Evolutionary conservation across 169 alveolate genomes (phyloP), one percentile per base, ranked within the genome.

Genomic region (Plasmodium chabaudi): DNA sequence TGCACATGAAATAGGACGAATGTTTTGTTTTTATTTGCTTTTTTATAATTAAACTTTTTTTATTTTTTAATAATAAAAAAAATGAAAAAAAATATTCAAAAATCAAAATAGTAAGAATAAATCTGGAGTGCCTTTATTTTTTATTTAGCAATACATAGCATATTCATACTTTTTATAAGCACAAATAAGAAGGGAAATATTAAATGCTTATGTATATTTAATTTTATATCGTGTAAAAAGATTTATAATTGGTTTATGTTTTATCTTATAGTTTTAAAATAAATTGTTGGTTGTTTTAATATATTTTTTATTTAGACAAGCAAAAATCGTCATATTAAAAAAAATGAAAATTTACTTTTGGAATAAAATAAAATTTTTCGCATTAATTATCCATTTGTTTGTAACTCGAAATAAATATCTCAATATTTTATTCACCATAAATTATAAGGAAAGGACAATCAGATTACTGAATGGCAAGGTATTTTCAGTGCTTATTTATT

Each of bases 1-100:
- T 57, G 69, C 59, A 44, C 59, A 72, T 46, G 59, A 53, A 72
- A 72, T 56, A 56, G 87, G 34, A 72, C 87, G 59, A 71, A 56
- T 57, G 49, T 15, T 71, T 53, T 51, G 70, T 61, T 72, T 17
- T 72, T 23, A 57, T 72, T 72, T 72, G 87, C 59, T 72, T 15
- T 15, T 34, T 7, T 27, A 47, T 23, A 19, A 34, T 15, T 49
- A 23, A 72, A 44, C 44, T 3, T 34, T 34, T 34, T 61, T 61
- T 15, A 72, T 25, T 56, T 25, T 15, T 47, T 72, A 23, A 47
- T 23, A 72, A 72, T 27, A 47, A 49, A 56, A 34, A 71, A 25
- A 17, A 19, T 15, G 34, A 25, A 34, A 25, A 51, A 57, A 57
- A 57, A 15, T 15, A 57, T 34, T 0, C 42, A 34, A 34, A 34